Evolutionary conservation across 2,329 filamentous ascomycete species (phyloP).

Genomic region (Apiospora sp.): DNA sequence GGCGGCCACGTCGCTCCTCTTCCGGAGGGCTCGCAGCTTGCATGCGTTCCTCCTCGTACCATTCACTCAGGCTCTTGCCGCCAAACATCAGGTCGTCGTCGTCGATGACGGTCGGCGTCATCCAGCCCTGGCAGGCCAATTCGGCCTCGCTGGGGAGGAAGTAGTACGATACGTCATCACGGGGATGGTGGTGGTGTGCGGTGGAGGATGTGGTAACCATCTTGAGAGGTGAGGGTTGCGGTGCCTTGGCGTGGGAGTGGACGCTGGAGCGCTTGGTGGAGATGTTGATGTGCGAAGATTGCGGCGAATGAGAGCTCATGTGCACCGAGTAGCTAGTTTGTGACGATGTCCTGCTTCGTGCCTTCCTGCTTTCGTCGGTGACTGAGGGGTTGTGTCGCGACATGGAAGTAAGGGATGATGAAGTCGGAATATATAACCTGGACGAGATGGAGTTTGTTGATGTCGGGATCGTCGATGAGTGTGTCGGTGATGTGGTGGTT

Average conservation of each 20-base stretch:
- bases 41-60: slow-evolving; percentile 67
- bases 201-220: slow-evolving; percentile 43
- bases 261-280: slow-evolving; percentile 24
- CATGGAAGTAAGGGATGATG: slow-evolving; percentile 31
- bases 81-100: slow-evolving; percentile 69
- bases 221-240: slow-evolving; percentile 43
- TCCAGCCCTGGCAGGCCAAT: slow-evolving; percentile 50
- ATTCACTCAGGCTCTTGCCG: slow-evolving; percentile 65
- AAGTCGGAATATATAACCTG: not conserved
- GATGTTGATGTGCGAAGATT: slow-evolving; percentile 25
- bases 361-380: slow-evolving; percentile 40
- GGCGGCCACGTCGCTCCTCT: slow-evolving; percentile 50
- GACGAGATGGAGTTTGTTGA: not conserved
- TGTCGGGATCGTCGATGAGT: not conserved
- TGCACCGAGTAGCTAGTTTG: slow-evolving; percentile 33
- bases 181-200: slow-evolving; percentile 29
- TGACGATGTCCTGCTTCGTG: slow-evolving; percentile 37
- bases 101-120: slow-evolving; percentile 64
- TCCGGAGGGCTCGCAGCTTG: slow-evolving; percentile 53
- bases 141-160: slow-evolving; percentile 39
- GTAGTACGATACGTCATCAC: slow-evolving; percentile 41
- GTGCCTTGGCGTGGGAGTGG: slow-evolving; percentile 32
- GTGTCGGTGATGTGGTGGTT: not conserved
- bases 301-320: slow-evolving; percentile 26
- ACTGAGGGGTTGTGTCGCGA: slow-evolving; percentile 40